Evolutionary conservation across 176 grass and related monocot genomes (phyloP), one percentile per base, ranked within the genome.

Genomic region (Lolium rigidum): DNA sequence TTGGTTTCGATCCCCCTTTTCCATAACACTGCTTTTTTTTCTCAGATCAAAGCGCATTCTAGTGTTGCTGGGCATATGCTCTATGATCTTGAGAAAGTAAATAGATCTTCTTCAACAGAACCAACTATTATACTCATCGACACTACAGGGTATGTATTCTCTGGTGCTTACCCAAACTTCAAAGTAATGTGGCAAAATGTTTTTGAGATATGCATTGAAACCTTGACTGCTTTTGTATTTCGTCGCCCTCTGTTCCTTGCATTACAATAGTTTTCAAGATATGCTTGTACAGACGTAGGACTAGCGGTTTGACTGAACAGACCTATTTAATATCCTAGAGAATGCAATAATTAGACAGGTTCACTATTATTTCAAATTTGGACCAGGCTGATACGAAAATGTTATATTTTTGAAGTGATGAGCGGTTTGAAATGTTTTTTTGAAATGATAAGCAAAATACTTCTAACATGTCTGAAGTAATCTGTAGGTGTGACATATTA

Each of bases 81-180:
- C 31, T 92, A 94, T 84, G 96, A 98, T 84, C 88, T 98, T 10
- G 93, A 95, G 83, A 90, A 77, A 83, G 96, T 94, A 47, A 92
- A 92, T 66, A 92, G 74, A 47, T 94, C 92, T 48, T 94, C 91
- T 86, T 93, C 91, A 79, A 92, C 96, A 87, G 92, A 95, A 80
- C 90, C 91, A 54, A 95, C 92, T 59, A 87, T 98, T 89, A 74
- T 98, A 94, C 93, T 98, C n/a, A 89, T 98, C 35, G 96, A 98
- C 64, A 98, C 96, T 84, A 92, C 96, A 83, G 96, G 96, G 96
- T 92, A 79, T 62, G 68, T 87, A 46, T 69, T 90, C 76, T 79
- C 63, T 79, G 5, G 79, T 51, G 38, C 12, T 78, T 60, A 17
- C n/a, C 50, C 10, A 61, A 65, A 65, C 25, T 65, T 65, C 62